Evolutionary conservation across 345 rosid genomes (phyloP), one percentile per base, ranked within the genome.

Genomic region (Populus nigra): DNA sequence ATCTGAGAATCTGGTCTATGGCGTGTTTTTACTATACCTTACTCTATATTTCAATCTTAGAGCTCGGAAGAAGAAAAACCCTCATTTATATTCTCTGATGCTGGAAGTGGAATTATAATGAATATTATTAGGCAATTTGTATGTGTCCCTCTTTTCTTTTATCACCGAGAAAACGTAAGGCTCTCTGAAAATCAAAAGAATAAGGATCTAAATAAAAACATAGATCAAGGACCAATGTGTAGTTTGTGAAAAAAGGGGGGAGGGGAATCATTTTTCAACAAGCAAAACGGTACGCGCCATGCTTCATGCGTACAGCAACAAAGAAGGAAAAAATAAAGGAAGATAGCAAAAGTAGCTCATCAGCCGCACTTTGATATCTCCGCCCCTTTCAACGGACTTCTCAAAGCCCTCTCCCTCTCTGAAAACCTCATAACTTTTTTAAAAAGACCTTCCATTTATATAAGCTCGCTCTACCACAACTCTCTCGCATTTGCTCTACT

Each of bases 311-410:
- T 35, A 25, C 50, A 50, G 57, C 61, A 49, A 73, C 82, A 33
- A 38, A 25, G 11, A 38, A 11, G 62, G 76, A 74, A 61, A 61
- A 65, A 18, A 43, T 53, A 29, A 12, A n/a, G 18, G 41, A 31
- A 15, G 75, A 53, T 36, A 62, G 72, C 49, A 39, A 71, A 75
- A 62, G 87, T 83, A 38, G 94, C 89, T 87, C 49, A 89, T 74
- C 91, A 71, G 87, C 87, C 87, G 78, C 67, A 36, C 92, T 72
- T 90, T 53, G 97, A 57, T 68, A 84, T 81, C 86, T 91, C 94
- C 91, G 91, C 93, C 86, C 70, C 71, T 35, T 16, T 55, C 73
- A 83, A 87, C 88, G 88, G 83, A 87, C 83, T 78, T 86, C 79
- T 73, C 89, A 65, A 81, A 76, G 90, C 77, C 31, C 79, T 67